These are phyloP conservation scores for Juglanconis sp. DNA, from an alignment of 2,329 filamentous ascomycete genomes.

Conservation along the genomic window DNA sequence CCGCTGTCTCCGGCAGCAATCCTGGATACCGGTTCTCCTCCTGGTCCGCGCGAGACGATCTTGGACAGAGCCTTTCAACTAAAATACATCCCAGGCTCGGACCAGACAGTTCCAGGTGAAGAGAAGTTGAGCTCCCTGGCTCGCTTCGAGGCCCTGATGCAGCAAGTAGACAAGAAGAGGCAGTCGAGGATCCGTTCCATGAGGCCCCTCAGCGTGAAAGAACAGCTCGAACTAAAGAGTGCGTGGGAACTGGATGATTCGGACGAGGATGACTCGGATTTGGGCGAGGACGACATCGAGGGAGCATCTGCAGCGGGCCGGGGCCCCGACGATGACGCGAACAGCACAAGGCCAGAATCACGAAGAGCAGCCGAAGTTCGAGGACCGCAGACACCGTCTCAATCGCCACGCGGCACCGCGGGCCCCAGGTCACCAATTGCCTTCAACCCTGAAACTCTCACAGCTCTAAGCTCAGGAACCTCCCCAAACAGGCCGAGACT, in stretches of 20 bases:
- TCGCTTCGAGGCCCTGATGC: conserved; percentile 64
- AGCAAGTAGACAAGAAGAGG: conserved; percentile 52
- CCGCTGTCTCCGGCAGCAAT: conserved; percentile 31
- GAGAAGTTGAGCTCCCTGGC: conserved; percentile 64
- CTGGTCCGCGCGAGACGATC: conserved; percentile 59
- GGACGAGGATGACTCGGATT: conserved; percentile 37
- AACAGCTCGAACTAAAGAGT: conserved; percentile 39
- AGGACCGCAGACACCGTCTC: conserved; percentile 32
- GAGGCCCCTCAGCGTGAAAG: conserved; percentile 22
- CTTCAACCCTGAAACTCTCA: conserved; percentile 33
- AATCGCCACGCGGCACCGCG: conserved; percentile 25
- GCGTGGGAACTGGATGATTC: conserved; percentile 51
- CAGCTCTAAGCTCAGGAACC: conserved; percentile 29
- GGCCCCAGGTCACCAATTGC: conserved; percentile 28
- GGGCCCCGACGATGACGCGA: conserved; percentile 22
- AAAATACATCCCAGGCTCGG: conserved; percentile 59
- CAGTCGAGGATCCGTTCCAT: conserved; percentile 36
- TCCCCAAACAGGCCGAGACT: conserved; percentile 43
- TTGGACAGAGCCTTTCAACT: conserved; percentile 65
- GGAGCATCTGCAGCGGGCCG: conserved; percentile 37
- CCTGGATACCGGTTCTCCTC: conserved; percentile 47
- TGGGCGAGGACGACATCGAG: conserved; percentile 37
- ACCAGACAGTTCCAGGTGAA: conserved; percentile 50
- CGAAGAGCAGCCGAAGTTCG: conserved; percentile 50
- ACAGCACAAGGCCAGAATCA: conserved; percentile 43